Evolutionary conservation across 1,284 basidiomycete genomes (phyloP).

Genomic region (Schizopora paradoxa): DNA sequence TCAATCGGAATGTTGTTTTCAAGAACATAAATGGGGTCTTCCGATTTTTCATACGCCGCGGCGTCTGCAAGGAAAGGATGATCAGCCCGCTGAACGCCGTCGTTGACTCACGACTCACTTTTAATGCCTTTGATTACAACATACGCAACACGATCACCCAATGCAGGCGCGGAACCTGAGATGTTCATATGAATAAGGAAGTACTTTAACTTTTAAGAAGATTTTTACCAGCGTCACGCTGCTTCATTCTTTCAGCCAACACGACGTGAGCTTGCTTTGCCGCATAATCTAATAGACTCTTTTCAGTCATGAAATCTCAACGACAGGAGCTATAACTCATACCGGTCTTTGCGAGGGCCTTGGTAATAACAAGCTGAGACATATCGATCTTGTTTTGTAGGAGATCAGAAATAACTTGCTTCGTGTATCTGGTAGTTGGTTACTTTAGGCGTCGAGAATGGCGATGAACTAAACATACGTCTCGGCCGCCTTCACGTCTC

Average conservation of each 20-base stretch:
- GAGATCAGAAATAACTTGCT: slow-evolving; percentile 87
- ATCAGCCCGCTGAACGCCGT: not conserved
- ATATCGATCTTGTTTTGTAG: slow-evolving; percentile 95
- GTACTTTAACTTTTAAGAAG: not conserved
- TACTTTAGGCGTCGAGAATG: not conserved
- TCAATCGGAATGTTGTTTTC: slow-evolving; percentile 97
- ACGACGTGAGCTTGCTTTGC: slow-evolving; percentile 95
- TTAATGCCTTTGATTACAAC: slow-evolving; percentile 95
- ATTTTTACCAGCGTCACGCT: slow-evolving; percentile 80
- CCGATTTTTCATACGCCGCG: slow-evolving; percentile 96
- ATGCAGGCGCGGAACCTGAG: slow-evolving; percentile 79
- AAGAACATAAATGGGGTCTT: slow-evolving; percentile 92
- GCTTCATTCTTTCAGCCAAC: slow-evolving; percentile 89
- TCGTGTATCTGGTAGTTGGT: slow-evolving; percentile 66
- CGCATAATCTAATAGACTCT: slow-evolving; percentile 58
- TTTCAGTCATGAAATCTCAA: not conserved
- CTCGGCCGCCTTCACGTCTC: slow-evolving; percentile 89
- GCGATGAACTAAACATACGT: slow-evolving; percentile 55
- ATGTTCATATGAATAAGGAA: not conserved
- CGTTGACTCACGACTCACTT: slow-evolving; percentile 39
- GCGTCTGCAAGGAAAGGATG: slow-evolving; percentile 51
- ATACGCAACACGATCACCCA: slow-evolving; percentile 96
- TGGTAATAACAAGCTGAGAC: slow-evolving; percentile 97
- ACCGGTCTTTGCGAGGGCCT: slow-evolving; percentile 87
- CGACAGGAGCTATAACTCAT: slow-evolving; percentile 21